A percentile compares a stretch with the other conserved stretches of the same genome.
These are phyloP conservation scores for Tremellales sp. DNA, from an alignment of 1,284 basidiomycete species.

Conservation along the genomic window DNA sequence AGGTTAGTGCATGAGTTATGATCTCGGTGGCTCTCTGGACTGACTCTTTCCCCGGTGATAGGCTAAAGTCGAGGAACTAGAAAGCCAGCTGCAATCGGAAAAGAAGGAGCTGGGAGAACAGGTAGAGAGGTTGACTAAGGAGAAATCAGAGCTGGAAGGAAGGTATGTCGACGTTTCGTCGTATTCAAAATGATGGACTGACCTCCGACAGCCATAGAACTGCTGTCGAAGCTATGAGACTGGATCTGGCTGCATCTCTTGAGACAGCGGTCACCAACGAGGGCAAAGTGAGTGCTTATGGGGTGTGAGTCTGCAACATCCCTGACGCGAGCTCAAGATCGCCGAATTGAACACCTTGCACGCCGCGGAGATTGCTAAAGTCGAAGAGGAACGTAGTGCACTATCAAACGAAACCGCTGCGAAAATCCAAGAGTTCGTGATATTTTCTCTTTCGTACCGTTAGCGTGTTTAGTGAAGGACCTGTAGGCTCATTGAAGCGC, in stretches of 20 bases:
- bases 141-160: slow-evolving; percentile 25
- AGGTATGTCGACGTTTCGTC: too few species aligned
- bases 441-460: not conserved
- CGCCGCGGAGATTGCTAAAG: slow-evolving; percentile 11
- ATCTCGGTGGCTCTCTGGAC: not conserved
- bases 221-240: slow-evolving; percentile 6
- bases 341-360: slow-evolving; percentile 14
- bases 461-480: too few species aligned
- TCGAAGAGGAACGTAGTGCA: slow-evolving; percentile 9
- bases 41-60: not conserved
- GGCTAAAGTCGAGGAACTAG: slow-evolving; percentile 20
- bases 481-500: not conserved
- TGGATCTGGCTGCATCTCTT: too few species aligned
- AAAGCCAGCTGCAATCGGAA: slow-evolving; percentile 15
- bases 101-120: slow-evolving; percentile 20
- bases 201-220: slow-evolving; percentile 14
- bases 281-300: slow-evolving; percentile 8
- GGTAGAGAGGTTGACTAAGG: slow-evolving; percentile 17
- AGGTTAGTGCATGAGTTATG: slow-evolving; percentile 13
- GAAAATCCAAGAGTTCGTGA: slow-evolving; percentile 15
- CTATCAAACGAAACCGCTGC: slow-evolving; percentile 9
- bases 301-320: not conserved
- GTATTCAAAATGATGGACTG: not conserved
- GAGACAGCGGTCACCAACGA: slow-evolving; percentile 8
- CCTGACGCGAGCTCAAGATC: slow-evolving; percentile 4